A percentile compares a stretch with the other conserved stretches of the same genome.
Conservation (phyloP, 805 yeast species). For the Lachancea waltii region DNA sequence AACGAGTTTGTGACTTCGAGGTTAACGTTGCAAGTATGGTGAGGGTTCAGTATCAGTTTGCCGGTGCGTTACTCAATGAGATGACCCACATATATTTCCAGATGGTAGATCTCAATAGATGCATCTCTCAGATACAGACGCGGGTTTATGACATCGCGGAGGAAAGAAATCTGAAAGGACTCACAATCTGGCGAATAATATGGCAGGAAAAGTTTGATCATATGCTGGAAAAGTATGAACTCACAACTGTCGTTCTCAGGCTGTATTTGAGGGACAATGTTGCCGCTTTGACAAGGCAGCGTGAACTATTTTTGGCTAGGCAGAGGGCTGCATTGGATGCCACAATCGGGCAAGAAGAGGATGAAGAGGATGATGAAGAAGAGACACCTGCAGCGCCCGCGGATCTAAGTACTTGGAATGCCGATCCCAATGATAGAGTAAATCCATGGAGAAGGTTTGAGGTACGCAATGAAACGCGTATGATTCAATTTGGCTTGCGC, state of each 20-base stretch:
- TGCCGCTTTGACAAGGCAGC: constrained; percentile 29
- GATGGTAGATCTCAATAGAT: constrained; percentile 30
- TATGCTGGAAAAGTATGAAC: constrained; percentile 25
- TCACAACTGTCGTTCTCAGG: constrained; percentile 30
- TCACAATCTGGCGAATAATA: constrained; percentile 26
- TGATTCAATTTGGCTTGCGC: constrained; percentile 23
- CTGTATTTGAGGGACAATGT: constrained; percentile 31
- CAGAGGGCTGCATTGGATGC: constrained; percentile 17
- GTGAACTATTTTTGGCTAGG: constrained; percentile 27
- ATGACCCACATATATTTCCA: constrained; percentile 30
- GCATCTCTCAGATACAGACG: constrained; percentile 23
- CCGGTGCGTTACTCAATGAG: constrained; percentile 31
- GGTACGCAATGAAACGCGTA: constrained; percentile 21
- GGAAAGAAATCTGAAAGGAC: constrained; percentile 23
- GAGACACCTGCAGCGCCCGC: neutral
- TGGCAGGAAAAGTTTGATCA: constrained; percentile 25
- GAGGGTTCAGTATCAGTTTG: constrained; percentile 33
- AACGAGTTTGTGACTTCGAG: constrained; percentile 31
- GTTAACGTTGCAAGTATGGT: constrained; percentile 33
- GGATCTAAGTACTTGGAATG: constrained; percentile 4
- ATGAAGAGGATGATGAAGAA: neutral
- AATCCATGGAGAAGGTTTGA: constrained; percentile 8
- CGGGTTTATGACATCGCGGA: constrained; percentile 17
- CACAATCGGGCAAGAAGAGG: constrained; percentile 1
- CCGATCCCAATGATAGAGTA: constrained; percentile 4